Evolutionary conservation across 371 early-diverging fungal species (phyloP).

Genomic region (Circinella umbellata): DNA sequence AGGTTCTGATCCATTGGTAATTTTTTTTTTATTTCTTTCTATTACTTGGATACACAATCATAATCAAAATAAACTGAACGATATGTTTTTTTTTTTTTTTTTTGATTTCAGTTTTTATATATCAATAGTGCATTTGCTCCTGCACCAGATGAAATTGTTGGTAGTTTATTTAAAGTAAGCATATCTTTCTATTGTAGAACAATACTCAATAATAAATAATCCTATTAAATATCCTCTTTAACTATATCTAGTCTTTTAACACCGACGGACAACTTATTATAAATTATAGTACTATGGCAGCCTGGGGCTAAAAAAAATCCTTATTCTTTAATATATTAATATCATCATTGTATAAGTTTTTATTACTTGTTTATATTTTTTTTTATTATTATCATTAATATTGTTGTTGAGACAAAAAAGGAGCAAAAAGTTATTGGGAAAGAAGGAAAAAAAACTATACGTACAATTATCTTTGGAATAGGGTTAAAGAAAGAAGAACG

Average conservation of each 20-base stretch:
- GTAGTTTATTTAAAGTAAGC: constrained; percentile 79
- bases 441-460: not conserved
- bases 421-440: not conserved
- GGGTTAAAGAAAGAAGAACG: no score
- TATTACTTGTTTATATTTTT: no score
- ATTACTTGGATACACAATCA: no score
- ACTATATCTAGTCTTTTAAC: constrained; percentile 68
- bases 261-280: constrained; percentile 83
- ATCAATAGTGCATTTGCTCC: constrained; percentile 94
- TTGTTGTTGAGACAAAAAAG: not conserved
- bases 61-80: no score
- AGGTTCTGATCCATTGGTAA: constrained; percentile 79
- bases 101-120: constrained; percentile 77
- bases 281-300: constrained; percentile 88
- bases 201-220: no score
- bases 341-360: no score
- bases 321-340: no score
- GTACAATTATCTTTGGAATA: no score
- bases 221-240: no score
- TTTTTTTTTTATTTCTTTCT: not conserved
- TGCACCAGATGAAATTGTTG: constrained; percentile 90
- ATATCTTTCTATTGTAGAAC: no score
- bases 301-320: constrained; percentile 71
- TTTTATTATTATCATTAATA: no score
- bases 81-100: no score